phyloP scores from a whole-genome alignment of 164 flowering plant genomes.

The Tinospora cordifolia region DNA sequence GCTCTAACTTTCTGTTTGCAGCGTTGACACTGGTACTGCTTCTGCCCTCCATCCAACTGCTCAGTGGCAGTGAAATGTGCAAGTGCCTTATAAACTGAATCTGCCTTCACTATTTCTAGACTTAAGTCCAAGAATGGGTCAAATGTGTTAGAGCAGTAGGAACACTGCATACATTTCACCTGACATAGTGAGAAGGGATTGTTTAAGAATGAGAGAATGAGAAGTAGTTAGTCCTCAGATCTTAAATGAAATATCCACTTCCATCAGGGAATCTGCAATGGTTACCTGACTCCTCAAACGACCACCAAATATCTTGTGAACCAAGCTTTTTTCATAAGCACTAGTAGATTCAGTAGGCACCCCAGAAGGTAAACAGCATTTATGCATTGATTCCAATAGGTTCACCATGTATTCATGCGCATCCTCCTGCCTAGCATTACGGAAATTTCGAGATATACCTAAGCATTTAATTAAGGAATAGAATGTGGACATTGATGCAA shows the following conservation, averaged over 20 bases:
- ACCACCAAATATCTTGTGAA: slow-evolving; percentile 95
- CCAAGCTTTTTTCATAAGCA: slow-evolving; percentile 95
- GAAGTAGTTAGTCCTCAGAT: background rate
- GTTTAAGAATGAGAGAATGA: background rate
- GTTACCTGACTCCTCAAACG: slow-evolving; percentile 87
- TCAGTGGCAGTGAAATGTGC: slow-evolving; percentile 67
- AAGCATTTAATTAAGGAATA: slow-evolving; percentile 37
- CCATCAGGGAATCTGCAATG: background rate
- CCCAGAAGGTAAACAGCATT: slow-evolving; percentile 91
- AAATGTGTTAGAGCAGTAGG: slow-evolving; percentile 64
- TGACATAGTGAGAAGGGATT: slow-evolving; percentile 21
- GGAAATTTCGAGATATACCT: slow-evolving; percentile 88
- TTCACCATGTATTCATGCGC: slow-evolving; percentile 98
- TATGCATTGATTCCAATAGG: slow-evolving; percentile 94
- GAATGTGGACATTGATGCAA: background rate
- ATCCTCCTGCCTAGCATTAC: slow-evolving; percentile 94
- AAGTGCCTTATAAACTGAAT: slow-evolving; percentile 72
- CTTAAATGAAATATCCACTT: background rate
- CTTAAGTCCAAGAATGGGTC: slow-evolving; percentile 97
- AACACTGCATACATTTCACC: slow-evolving; percentile 92
- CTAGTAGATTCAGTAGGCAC: slow-evolving; percentile 78
- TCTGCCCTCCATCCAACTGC: slow-evolving; percentile 84
- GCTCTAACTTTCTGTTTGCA: slow-evolving; percentile 96
- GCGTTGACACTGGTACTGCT: slow-evolving; percentile 70
- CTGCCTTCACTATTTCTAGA: slow-evolving; percentile 78